phyloP scores from a whole-genome alignment of 2,329 filamentous ascomycete genomes.

The Arthrobotrys megalospora region DNA sequence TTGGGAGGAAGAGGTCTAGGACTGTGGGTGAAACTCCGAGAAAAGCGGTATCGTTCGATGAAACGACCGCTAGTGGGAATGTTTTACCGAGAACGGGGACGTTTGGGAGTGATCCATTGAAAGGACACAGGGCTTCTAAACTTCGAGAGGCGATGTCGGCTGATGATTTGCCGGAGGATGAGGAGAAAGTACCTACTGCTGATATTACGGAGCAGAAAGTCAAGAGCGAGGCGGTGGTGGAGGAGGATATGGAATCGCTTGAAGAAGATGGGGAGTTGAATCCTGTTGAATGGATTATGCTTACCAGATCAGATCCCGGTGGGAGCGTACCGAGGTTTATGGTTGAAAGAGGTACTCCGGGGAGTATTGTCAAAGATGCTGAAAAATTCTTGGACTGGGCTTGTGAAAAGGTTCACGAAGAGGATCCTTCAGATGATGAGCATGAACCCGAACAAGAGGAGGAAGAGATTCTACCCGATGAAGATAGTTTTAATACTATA shows the following conservation, averaged over 20 bases:
- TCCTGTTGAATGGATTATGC: slow-evolving; percentile 91
- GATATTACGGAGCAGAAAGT: slow-evolving; percentile 59
- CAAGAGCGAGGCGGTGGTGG: slow-evolving; percentile 65
- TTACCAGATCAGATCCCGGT: slow-evolving; percentile 88
- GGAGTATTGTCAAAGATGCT: slow-evolving; percentile 83
- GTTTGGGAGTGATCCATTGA: slow-evolving; percentile 21
- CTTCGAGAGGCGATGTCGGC: slow-evolving; percentile 46
- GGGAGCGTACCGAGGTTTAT: slow-evolving; percentile 90
- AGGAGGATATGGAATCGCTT: slow-evolving; percentile 66
- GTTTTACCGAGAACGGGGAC: slow-evolving; percentile 1
- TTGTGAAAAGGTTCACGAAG: slow-evolving; percentile 70
- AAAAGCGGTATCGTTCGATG: slow-evolving; percentile 48
- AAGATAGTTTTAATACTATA: slow-evolving; percentile 46
- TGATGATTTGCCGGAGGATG: slow-evolving; percentile 44
- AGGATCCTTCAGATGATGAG: slow-evolving; percentile 63
- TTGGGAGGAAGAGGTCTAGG: slow-evolving; percentile 35
- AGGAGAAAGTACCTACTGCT: slow-evolving; percentile 17
- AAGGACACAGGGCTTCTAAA: slow-evolving; percentile 16
- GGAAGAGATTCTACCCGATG: slow-evolving; percentile 34
- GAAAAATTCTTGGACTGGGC: slow-evolving; percentile 88
- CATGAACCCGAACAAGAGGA: slow-evolving; percentile 23
- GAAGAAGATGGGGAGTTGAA: slow-evolving; percentile 70
- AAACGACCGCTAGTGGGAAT: not conserved
- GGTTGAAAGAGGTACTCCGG: slow-evolving; percentile 89
- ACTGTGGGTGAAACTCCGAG: slow-evolving; percentile 49